phyloP scores from a whole-genome alignment of 2,329 filamentous ascomycete species.

The Grosmannia penicillata region DNA sequence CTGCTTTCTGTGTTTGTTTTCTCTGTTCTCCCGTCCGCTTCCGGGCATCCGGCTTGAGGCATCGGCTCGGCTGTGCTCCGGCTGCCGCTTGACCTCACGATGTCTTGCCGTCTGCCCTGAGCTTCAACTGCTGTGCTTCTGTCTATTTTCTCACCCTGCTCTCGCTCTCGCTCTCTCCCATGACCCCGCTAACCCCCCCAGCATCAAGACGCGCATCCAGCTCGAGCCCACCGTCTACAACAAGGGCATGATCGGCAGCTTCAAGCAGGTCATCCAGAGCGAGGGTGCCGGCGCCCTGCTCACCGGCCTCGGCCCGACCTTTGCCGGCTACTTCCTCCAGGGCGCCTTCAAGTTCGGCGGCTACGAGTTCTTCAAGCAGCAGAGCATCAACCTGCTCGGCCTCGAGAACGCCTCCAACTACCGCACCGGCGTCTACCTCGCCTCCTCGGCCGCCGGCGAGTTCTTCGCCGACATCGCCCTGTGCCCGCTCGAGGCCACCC shows the following conservation, averaged over 20 bases:
- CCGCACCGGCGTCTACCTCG: slow-evolving; percentile 59
- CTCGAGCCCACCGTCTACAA: slow-evolving; percentile 72
- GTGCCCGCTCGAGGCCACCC: slow-evolving; percentile 72
- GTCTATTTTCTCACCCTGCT: too few relatives aligned
- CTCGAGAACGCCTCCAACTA: slow-evolving; percentile 56
- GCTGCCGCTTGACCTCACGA: too few relatives aligned
- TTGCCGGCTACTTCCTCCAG: slow-evolving; percentile 73
- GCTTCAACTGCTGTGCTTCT: too few relatives aligned
- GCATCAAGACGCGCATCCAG: slow-evolving; percentile 79
- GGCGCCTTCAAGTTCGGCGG: slow-evolving; percentile 79
- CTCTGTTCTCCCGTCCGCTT: background rate
- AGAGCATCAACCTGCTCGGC: slow-evolving; percentile 59
- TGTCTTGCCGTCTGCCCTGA: too few relatives aligned
- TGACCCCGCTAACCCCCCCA: slow-evolving; percentile 21
- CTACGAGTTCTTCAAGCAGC: slow-evolving; percentile 83
- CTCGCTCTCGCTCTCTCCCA: too few relatives aligned
- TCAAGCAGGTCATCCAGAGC: slow-evolving; percentile 58
- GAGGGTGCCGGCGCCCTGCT: slow-evolving; percentile 66
- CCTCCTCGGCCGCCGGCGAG: slow-evolving; percentile 41
- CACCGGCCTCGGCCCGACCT: slow-evolving; percentile 65
- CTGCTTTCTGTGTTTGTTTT: background rate
- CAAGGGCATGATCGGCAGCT: slow-evolving; percentile 62
- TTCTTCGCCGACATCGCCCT: slow-evolving; percentile 58
- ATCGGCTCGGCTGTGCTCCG: too few relatives aligned
- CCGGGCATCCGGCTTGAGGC: too few relatives aligned